Evolutionary conservation across 805 yeast species (phyloP), one percentile per base, ranked within the genome.

Genomic region (Zygosaccharomyces rouxii): DNA sequence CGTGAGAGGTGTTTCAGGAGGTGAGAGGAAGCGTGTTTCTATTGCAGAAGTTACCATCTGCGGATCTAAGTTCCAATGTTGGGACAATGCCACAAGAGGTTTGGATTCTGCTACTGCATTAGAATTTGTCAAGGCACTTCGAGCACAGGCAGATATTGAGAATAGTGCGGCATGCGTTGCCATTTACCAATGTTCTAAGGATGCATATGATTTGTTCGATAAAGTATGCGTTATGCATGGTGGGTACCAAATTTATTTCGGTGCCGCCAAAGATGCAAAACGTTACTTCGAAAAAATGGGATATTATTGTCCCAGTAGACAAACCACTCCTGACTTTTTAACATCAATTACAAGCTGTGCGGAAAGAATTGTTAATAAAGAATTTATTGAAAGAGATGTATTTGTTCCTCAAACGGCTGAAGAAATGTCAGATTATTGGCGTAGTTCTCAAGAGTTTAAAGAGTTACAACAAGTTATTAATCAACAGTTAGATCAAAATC

Each of bases 11-110:
- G 86, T 84, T 35, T 82, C 92, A 45, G 92, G 95, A 60, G 94
- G 95, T 73, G 94, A 86, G 69, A 73, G 95, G 55, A 85, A 86
- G 67, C 79, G 95, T 71, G 92, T 86, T 3, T 83, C 92, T 7
- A 81, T 86, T 58, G 88, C 89, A 9, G 95, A 86, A 67, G 86
- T 86, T 1, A 70, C 84, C 37, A 76, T 84, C 39, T 74, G 82
- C 44, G 79, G 83, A 26, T 84, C 88, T 28, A 70, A 78, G 40
- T 71, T 84, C 44, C 82, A 77, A 53, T 80, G 86, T 66, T 83
- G 86, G 80, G 90, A 86, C 71, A 87, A 87, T 61, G 84, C 92
- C 4, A 87, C 95, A 4, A 79, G 94, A 71, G 95, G 95, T 58
- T 73, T 87, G 50, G 95, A 86, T 69, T 77, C 94, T 4, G 85